Evolutionary conservation across 495 filamentous ascomycete species (phyloP).

Genomic region (Venustampulla echinocandica): DNA sequence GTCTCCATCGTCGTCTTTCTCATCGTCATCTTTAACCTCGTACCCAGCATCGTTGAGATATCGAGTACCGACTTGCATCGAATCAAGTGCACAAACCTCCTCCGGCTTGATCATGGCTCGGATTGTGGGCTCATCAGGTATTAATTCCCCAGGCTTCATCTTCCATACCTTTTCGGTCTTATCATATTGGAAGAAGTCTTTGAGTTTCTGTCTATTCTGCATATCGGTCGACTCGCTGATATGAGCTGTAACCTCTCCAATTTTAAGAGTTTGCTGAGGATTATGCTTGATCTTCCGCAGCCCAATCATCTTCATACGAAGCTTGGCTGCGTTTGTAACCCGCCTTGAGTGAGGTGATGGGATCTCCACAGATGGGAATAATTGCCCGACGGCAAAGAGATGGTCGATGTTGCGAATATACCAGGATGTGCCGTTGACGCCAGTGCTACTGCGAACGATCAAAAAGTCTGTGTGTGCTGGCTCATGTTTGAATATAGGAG

Average conservation of each 20-base stretch:
- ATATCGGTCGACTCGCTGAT: constrained; percentile 86
- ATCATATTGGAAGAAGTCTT: constrained; percentile 86
- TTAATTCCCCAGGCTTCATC: constrained; percentile 56
- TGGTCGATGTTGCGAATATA: constrained; percentile 83
- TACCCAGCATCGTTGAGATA: constrained; percentile 78
- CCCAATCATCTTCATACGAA: constrained; percentile 89
- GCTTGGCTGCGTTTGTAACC: constrained; percentile 90
- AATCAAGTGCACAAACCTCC: constrained; percentile 86
- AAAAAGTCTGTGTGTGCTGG: constrained; percentile 76
- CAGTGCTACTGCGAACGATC: constrained; percentile 70
- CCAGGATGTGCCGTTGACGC: constrained; percentile 62
- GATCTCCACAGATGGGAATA: constrained; percentile 83
- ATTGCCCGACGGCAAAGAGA: constrained; percentile 81
- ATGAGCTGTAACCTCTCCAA: constrained; percentile 76
- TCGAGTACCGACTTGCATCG: constrained; percentile 89
- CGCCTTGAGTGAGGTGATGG: constrained; percentile 88
- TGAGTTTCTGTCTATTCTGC: constrained; percentile 91
- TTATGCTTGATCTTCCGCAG: constrained; percentile 76
- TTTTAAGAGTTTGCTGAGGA: constrained; percentile 54
- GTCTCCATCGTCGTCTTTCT: constrained; percentile 58
- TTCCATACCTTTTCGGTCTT: constrained; percentile 80
- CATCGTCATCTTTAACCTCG: constrained; percentile 49
- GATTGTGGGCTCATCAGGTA: constrained; percentile 70
- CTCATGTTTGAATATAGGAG: constrained; percentile 83
- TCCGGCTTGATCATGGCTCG: constrained; percentile 86